Percentiles rank a stretch among this genome's conserved stretches.
Evolutionary conservation across 768 basidiomycete species (phyloP).

Genomic region (Rhizopogon rudus): DNA sequence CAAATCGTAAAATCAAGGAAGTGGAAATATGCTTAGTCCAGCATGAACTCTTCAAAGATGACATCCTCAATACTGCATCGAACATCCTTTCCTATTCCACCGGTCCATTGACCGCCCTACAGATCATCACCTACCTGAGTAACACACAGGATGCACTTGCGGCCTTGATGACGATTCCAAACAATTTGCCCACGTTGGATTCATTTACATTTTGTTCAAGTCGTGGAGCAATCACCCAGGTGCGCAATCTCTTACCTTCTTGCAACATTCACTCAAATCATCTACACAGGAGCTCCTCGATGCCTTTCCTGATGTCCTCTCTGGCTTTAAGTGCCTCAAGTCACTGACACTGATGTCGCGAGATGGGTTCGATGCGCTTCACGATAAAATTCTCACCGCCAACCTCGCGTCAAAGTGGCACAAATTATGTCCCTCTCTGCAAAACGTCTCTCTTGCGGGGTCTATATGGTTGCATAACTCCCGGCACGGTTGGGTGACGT

Average conservation of each 20-base stretch:
- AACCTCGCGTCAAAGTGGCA: conserved; percentile 16
- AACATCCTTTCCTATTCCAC: conserved; percentile 16
- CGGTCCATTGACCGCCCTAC: conserved; percentile 15
- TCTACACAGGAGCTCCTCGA: conserved; percentile 16
- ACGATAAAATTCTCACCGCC: conserved; percentile 6
- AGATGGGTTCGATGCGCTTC: conserved; percentile 16
- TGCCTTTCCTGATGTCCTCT: conserved; percentile 14
- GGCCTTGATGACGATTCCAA: conserved; percentile 15
- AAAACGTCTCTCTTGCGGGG: conserved; percentile 17
- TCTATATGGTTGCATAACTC: conserved; percentile 15
- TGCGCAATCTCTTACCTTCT: conserved; percentile 2
- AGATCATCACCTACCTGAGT: conserved; percentile 16
- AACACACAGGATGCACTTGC: conserved; percentile 11
- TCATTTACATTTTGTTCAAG: conserved; percentile 19
- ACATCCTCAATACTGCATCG: conserved; percentile 17
- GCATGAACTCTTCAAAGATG: conserved; percentile 19
- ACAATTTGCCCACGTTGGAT: conserved; percentile 12
- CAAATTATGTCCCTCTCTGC: conserved; percentile 15
- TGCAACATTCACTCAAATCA: neutral
- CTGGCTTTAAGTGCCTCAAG: conserved; percentile 14
- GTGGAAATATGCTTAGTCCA: conserved; percentile 22
- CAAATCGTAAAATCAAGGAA: conserved; percentile 15
- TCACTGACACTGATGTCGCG: conserved; percentile 20
- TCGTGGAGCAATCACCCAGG: conserved; percentile 17
- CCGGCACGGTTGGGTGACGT: conserved; percentile 16